These are phyloP conservation scores for Trypanosoma scelopori DNA, from an alignment of 208 protist genomes.

Conservation along the genomic window DNA sequence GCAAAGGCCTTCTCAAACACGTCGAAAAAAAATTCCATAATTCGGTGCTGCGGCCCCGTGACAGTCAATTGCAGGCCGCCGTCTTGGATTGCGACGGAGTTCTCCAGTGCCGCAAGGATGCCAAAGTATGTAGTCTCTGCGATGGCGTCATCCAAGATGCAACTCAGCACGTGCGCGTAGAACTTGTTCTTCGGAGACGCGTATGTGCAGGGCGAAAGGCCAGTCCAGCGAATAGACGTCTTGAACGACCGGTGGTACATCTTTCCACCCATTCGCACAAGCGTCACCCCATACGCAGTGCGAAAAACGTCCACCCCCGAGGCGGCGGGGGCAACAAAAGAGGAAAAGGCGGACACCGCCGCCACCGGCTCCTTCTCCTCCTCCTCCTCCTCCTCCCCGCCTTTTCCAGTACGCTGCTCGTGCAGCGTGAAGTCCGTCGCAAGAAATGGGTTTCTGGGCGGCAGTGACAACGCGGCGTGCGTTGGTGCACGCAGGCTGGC, in stretches of 20 bases:
- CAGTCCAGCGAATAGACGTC: slow-evolving; percentile 38
- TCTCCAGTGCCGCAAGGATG: slow-evolving; percentile 55
- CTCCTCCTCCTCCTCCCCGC: too few species aligned
- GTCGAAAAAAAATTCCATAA: slow-evolving; percentile 48
- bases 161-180: slow-evolving; percentile 59
- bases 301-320: slow-evolving; percentile 20
- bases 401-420: not conserved
- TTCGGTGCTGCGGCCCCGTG: slow-evolving; percentile 52
- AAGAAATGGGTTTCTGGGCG: slow-evolving; percentile 63
- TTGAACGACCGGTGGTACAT: slow-evolving; percentile 62
- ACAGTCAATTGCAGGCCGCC: slow-evolving; percentile 48
- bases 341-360: too few species aligned
- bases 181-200: slow-evolving; percentile 44
- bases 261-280: slow-evolving; percentile 38
- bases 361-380: too few species aligned
- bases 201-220: slow-evolving; percentile 53
- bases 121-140: slow-evolving; percentile 70
- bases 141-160: slow-evolving; percentile 43
- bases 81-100: slow-evolving; percentile 23
- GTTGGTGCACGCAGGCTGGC: slow-evolving; percentile 18
- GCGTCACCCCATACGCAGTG: slow-evolving; percentile 45
- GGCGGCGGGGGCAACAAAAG: too few species aligned
- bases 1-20: slow-evolving; percentile 37
- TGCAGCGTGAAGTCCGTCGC: slow-evolving; percentile 66
- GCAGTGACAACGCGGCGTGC: slow-evolving; percentile 17